Evolutionary conservation across 345 rosid species (phyloP).

Genomic region (Gynandropsis gynandra): DNA sequence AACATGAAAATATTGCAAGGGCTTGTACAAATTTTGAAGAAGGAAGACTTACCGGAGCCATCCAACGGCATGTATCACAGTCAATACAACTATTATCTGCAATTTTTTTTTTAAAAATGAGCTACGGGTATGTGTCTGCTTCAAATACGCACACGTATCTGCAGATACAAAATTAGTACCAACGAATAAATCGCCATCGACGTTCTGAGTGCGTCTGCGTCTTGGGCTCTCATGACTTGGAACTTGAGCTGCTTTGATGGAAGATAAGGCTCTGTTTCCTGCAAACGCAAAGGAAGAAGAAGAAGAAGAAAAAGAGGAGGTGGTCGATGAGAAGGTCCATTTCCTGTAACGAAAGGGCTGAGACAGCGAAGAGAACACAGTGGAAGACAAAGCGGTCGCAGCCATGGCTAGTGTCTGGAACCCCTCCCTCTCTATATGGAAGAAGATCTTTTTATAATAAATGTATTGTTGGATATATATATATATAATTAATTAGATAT

Average conservation of each 20-base stretch:
- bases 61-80: slow-evolving; percentile 75
- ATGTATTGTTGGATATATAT: too few relatives aligned
- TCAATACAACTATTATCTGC: slow-evolving; percentile 58
- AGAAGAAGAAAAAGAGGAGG: background rate
- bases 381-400: slow-evolving; percentile 9
- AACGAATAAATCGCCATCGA: slow-evolving; percentile 49
- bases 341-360: background rate
- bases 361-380: background rate
- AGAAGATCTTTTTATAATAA: too few relatives aligned
- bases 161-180: slow-evolving; percentile 33
- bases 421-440: too few relatives aligned
- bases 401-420: too few relatives aligned
- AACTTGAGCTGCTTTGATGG: slow-evolving; percentile 29
- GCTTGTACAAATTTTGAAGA: background rate
- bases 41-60: slow-evolving; percentile 49
- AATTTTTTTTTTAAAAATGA: slow-evolving; percentile 1
- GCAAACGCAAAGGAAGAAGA: background rate
- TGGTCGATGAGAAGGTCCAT: slow-evolving; percentile 7
- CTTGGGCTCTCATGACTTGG: slow-evolving; percentile 14
- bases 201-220: slow-evolving; percentile 38
- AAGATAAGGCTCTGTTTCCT: slow-evolving; percentile 18
- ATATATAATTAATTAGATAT: too few relatives aligned
- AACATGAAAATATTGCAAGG: too few relatives aligned
- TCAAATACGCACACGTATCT: background rate
- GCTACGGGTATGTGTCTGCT: slow-evolving; percentile 13